A percentile compares a stretch with the other conserved stretches of the same genome.
Conservation (phyloP, 768 basidiomycete species). For the Gloeostereum incarnatum region DNA sequence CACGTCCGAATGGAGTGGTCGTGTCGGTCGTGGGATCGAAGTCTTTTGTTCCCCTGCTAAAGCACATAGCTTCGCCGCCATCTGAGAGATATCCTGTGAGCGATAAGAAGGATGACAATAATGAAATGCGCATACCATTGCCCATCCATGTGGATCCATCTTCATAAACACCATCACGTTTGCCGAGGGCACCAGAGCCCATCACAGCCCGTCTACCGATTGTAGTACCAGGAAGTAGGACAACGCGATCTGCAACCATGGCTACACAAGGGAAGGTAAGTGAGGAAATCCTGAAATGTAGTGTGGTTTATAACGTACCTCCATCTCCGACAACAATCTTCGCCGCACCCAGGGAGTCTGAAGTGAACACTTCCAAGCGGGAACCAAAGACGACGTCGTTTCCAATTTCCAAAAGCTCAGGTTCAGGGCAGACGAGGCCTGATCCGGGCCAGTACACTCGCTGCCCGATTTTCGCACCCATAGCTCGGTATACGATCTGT, state of each 20-base stretch:
- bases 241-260: conserved; percentile 39
- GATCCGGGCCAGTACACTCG: conserved; percentile 41
- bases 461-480: conserved; percentile 40
- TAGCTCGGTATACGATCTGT: conserved; percentile 28
- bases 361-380: conserved; percentile 32
- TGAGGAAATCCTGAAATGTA: not conserved
- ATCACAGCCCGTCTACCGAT: conserved; percentile 32
- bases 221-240: conserved; percentile 32
- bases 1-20: conserved; percentile 19
- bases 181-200: conserved; percentile 38
- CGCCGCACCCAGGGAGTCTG: conserved; percentile 28
- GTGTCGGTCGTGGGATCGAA: conserved; percentile 15
- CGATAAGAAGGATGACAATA: not conserved
- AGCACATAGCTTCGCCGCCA: conserved; percentile 30
- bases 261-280: conserved; percentile 17
- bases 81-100: too few relatives aligned
- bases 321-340: conserved; percentile 31
- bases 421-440: conserved; percentile 34
- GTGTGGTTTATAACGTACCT: conserved; percentile 16
- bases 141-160: conserved; percentile 40
- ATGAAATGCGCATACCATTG: conserved; percentile 18
- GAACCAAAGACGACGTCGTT: conserved; percentile 42
- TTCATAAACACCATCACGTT: conserved; percentile 27
- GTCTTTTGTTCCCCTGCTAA: conserved; percentile 17
- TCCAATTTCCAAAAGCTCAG: conserved; percentile 37